Base-by-base conservation (phyloP, 2,329 filamentous ascomycete species). In the Pseudogymnoascus sp. region DNA sequence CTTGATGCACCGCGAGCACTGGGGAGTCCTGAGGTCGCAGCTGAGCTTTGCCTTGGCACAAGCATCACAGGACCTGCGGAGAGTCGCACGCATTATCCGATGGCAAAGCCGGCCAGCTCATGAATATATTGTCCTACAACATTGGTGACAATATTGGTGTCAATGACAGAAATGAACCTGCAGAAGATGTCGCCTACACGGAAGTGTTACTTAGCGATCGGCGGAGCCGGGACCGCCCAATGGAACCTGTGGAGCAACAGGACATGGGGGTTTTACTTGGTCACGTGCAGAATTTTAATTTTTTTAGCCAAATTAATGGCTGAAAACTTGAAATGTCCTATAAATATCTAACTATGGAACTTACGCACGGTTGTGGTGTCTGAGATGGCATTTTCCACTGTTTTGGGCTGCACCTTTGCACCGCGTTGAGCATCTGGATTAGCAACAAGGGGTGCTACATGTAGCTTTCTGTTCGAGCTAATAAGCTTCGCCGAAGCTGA, bases 11-110 rank as follows among this genome's bases (percentile, higher is more conserved):
- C 82, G 79, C 3, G 81, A 82, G 70, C 82, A 85, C 58, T 72
- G 75, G 3, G 82, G 82, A 1, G 75, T 80, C 30, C 73, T 74
- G 16, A 84, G 77, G 66, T 84, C 81, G 69, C 82, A 85, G 62
- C 79, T 77, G 64, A 80, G 76, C 66, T 85, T 85, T 4, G 79
- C 75, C 66, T 76, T 82, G 41, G 80, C 81, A 67, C 82, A 85
- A 14, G 81, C 77, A 65, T 75, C 74, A 71, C 82, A 85, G 7
- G 82, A 84, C 65, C 82, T 73, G 43, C 82, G 80, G 61, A 85
- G 80, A n/a, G 80, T 82, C 65, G 72, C 74, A 68, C 77, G 79
- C 81, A 84, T 84, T 62, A 33, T 54, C 47, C n/a, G 47, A 33
- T 33, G 47, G 47, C 47, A 33, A 33, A 33, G 22, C 47, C n/a